phyloP scores from a whole-genome alignment of 345 rosid genomes.

The Corchorus olitorius region DNA sequence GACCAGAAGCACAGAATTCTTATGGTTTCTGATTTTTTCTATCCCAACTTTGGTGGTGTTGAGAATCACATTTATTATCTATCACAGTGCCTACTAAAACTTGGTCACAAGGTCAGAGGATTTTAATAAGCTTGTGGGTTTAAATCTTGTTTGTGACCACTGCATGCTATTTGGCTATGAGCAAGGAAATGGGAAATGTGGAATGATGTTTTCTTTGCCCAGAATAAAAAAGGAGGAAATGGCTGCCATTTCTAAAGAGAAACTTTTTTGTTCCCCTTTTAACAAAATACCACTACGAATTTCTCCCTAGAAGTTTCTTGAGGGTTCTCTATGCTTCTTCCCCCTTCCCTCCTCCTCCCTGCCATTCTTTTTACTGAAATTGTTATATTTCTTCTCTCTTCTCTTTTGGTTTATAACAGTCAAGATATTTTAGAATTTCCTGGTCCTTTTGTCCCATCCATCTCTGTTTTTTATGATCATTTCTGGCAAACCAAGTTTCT shows the following conservation, averaged over 20 bases:
- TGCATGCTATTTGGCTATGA: not conserved
- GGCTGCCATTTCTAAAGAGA: not conserved
- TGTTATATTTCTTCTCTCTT: not conserved
- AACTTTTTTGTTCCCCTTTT: no score
- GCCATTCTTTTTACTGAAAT: not conserved
- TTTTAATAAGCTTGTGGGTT: not conserved
- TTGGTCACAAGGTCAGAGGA: constrained; percentile 83
- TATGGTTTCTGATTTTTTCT: constrained; percentile 97
- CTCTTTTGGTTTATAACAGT: not conserved
- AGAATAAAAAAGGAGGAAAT: not conserved
- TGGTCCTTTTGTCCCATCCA: not conserved
- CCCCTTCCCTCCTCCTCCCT: not conserved
- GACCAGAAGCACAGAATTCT: constrained; percentile 63
- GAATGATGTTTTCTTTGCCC: not conserved
- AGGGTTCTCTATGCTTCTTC: not conserved
- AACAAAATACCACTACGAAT: not conserved
- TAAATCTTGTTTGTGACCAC: constrained; percentile 4
- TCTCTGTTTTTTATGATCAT: not conserved
- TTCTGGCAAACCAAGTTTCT: not conserved
- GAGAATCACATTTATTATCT: constrained; percentile 91
- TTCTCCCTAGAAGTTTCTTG: not conserved
- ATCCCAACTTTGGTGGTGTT: constrained; percentile 96
- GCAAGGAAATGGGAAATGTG: constrained; percentile 2
- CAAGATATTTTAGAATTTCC: not conserved
- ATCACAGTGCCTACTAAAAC: constrained; percentile 87